Evolutionary conservation across 164 flowering plant genomes (phyloP), one percentile per base, ranked within the genome.

Genomic region (Stephania yunnanensis): DNA sequence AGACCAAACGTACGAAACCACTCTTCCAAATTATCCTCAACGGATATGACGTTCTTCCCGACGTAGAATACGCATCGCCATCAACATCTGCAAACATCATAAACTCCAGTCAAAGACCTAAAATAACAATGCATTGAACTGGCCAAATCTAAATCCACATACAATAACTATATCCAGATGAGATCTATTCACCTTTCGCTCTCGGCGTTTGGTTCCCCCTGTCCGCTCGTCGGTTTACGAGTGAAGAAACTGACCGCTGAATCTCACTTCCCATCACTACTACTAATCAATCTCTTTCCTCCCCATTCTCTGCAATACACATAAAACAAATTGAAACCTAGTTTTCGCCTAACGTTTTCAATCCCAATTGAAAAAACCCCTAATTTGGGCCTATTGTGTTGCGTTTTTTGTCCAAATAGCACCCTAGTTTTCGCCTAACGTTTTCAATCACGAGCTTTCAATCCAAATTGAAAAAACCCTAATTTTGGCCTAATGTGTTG

Each of bases 1-100:
- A 86, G 83, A 95, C 73, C 85, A 95, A 79, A 7, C 95, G 85
- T 74, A 93, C 75, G 78, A 92, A 91, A 46, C 98, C 97, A 78
- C 74, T 87, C 83, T 86, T 92, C 92, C 93, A 95, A 30, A 89
- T 67, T 12, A 87, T 78, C 85, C 81, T 92, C 88, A 89, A 52
- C 10, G 96, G 80, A 75, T 81, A 82, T 5, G 82, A 44, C 63
- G 64, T 74, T 78, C 81, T 88, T 65, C 72, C 86, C 4, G 73
- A 70, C 13, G 84, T 42, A 69, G 81, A 84, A 77, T 84, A 69
- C 13, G 81, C 75, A 22, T 83, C 86, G 55, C 80, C 87, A 76
- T 81, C 89, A 72, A 25, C 79, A 80, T 84, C 91, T 86, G 86
- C 83, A 80, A 50, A 52, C 63, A 73, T 66, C 68, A 67, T 5